A percentile compares a stretch with the other conserved stretches of the same genome.
Conservation (phyloP, 176 grass and related monocot genomes). For the Dendrocalamus sinicus region DNA sequence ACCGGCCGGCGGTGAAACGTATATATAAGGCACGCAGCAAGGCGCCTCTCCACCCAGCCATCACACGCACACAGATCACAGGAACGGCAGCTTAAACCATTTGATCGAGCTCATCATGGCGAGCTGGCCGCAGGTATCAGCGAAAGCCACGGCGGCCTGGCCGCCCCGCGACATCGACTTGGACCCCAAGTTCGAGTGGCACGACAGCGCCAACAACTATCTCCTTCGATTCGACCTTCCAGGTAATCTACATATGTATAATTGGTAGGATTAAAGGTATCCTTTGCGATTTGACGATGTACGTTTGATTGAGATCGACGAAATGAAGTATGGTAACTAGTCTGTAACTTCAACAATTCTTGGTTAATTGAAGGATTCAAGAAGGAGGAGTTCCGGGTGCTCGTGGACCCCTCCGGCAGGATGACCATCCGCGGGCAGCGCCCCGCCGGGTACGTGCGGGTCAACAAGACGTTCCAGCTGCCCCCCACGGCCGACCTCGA, state of each 20-base stretch:
- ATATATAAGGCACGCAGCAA: background rate
- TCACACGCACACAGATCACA: background rate
- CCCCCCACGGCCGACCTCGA: conserved; percentile 49
- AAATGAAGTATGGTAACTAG: background rate
- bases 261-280: background rate
- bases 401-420: conserved; percentile 46
- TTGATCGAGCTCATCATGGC: conserved; percentile 39
- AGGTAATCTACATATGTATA: conserved; percentile 40
- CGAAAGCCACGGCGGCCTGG: background rate
- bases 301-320: background rate
- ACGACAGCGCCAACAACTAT: conserved; percentile 21
- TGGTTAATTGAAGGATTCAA: conserved; percentile 50
- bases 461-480: conserved; percentile 48
- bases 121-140: background rate
- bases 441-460: conserved; percentile 33
- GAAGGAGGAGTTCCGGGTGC: conserved; percentile 63
- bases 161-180: conserved; percentile 29
- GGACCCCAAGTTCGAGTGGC: conserved; percentile 32
- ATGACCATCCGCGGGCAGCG: conserved; percentile 56
- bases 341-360: background rate
- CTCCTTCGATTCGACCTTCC: conserved; percentile 52
- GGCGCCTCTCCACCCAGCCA: background rate
- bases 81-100: background rate
- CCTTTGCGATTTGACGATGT: background rate
- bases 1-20: background rate